Evolutionary conservation across 176 grass and related monocot species (phyloP).

Genomic region (Aegilops sharonensis): DNA sequence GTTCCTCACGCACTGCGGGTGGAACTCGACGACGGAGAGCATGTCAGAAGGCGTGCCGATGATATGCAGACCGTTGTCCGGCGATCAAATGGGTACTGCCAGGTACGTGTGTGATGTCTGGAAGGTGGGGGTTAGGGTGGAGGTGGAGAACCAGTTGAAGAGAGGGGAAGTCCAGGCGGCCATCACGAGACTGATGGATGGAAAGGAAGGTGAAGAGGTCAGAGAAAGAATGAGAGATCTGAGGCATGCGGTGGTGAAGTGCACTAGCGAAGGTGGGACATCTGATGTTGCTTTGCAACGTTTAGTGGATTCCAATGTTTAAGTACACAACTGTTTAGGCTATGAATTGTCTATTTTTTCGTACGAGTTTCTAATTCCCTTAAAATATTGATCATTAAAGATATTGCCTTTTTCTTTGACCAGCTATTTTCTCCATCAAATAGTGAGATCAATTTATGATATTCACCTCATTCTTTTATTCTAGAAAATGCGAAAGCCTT

Average conservation of each 20-base stretch:
- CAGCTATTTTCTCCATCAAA: too few relatives aligned
- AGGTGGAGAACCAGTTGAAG: neutral
- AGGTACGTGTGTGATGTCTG: conserved; percentile 16
- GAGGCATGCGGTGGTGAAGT: neutral
- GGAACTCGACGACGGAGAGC: conserved; percentile 45
- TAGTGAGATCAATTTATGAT: too few relatives aligned
- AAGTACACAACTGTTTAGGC: neutral
- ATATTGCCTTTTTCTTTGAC: too few relatives aligned
- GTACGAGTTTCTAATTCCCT: too few relatives aligned
- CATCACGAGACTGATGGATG: neutral
- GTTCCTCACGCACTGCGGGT: conserved; percentile 46
- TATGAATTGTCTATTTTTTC: too few relatives aligned
- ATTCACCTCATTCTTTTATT: too few relatives aligned
- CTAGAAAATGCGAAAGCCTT: too few relatives aligned
- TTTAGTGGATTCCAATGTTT: neutral
- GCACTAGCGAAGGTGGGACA: neutral
- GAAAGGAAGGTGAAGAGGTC: neutral
- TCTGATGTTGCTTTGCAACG: neutral
- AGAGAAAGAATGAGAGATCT: neutral
- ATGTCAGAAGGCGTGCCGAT: conserved; percentile 9
- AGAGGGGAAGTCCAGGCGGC: neutral
- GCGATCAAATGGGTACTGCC: neutral
- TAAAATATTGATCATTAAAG: too few relatives aligned
- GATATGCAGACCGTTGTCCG: conserved; percentile 6
- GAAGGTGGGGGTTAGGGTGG: conserved; percentile 8